phyloP scores from a whole-genome alignment of 1,139 yeast species.

The Scheffersomyces insectosa region DNA sequence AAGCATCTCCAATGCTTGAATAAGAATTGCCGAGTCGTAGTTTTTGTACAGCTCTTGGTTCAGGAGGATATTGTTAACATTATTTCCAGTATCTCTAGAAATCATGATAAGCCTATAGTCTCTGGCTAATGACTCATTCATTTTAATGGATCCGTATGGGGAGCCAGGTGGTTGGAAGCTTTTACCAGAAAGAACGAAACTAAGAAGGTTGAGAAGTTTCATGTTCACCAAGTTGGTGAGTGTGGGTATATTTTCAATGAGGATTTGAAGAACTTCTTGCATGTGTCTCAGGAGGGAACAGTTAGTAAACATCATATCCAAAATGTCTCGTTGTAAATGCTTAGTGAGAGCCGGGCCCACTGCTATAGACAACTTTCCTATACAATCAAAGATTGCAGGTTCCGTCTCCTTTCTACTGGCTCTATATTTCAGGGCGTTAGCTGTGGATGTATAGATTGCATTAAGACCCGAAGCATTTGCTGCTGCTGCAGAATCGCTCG shows the following conservation, averaged over 20 bases:
- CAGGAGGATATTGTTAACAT: slow-evolving; percentile 37
- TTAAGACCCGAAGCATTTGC: slow-evolving; percentile 19
- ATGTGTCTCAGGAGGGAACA: slow-evolving; percentile 82
- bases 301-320: slow-evolving; percentile 72
- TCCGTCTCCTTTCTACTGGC: slow-evolving; percentile 73
- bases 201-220: slow-evolving; percentile 69
- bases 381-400: slow-evolving; percentile 85
- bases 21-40: slow-evolving; percentile 53
- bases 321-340: slow-evolving; percentile 77
- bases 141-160: slow-evolving; percentile 66
- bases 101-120: slow-evolving; percentile 77
- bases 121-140: slow-evolving; percentile 68
- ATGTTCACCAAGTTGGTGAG: slow-evolving; percentile 72
- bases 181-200: slow-evolving; percentile 79
- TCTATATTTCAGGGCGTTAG: slow-evolving; percentile 54
- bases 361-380: slow-evolving; percentile 82
- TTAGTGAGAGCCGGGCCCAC: slow-evolving; percentile 96
- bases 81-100: slow-evolving; percentile 59
- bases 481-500: slow-evolving; percentile 20
- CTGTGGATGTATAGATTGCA: slow-evolving; percentile 27
- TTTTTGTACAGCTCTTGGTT: slow-evolving; percentile 42
- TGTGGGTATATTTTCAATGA: slow-evolving; percentile 78
- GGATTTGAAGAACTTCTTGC: slow-evolving; percentile 69
- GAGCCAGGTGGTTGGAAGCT: slow-evolving; percentile 86
- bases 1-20: slow-evolving; percentile 72